Evolutionary conservation across 768 basidiomycete species (phyloP), one percentile per base, ranked within the genome.

Genomic region (Trametes cinnabarina): DNA sequence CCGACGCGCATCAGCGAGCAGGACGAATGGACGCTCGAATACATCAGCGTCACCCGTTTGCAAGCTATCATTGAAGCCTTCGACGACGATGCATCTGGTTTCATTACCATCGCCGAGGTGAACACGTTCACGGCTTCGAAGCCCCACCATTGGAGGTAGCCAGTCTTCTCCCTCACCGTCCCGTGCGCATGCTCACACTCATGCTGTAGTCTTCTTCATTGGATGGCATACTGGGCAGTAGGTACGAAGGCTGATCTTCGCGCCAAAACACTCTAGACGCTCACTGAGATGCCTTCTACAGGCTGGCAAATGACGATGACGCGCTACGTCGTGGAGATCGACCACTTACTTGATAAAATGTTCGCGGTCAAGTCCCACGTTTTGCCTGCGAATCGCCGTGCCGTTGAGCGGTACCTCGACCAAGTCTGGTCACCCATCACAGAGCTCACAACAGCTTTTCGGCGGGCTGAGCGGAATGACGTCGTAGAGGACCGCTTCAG

Each of bases 51-150:
- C 17, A 53, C 67, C 17, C 64, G 67, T 26, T 58, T 75, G 10
- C 73, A 71, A 22, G 55, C 73, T 0, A 65, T 77, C 30, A 57
- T 68, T 9, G 74, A 76, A 55, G 74, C 74, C 0, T 72, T 76
- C 41, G 77, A 77, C 39, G 73, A 74, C 40, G 75, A 77, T 46
- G 72, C 68, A 0, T 70, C 72, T 4, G 73, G 74, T 0, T 76
- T 74, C 46, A 64, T 74, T n/a, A 71, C 62, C 28, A 64, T 75
- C 10, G 59, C 62, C 15, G 74, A 74, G 34, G 71, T 69, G 0
- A 76, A 76, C 44, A 46, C 49, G 0, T 73, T 76, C 41, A 71
- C 68, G 0, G 28, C 59, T 0, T 55, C 62, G 19, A 63, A 68
- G 15, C 74, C 73, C 0, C 41, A 59, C 12, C 66, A 64, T 14